Conservation (phyloP, 2,329 filamentous ascomycete species). For the Colletotrichum orchidophilum region DNA sequence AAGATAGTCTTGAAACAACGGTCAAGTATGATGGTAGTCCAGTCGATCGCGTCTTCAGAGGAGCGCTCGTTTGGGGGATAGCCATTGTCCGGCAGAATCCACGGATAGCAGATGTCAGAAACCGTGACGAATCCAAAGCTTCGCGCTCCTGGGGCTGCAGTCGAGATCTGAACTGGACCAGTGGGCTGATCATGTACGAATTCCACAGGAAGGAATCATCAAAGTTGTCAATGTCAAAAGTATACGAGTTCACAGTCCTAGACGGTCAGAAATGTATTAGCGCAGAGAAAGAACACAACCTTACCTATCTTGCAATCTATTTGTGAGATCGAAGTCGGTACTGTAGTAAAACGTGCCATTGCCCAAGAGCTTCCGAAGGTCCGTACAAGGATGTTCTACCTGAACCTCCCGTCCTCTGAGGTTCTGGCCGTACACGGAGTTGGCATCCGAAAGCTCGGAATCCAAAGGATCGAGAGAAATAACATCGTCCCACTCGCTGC, state of each 20-base stretch:
- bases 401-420: slow-evolving; percentile 74
- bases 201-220: slow-evolving; percentile 97
- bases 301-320: slow-evolving; percentile 87
- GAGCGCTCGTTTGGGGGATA: slow-evolving; percentile 80
- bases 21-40: slow-evolving; percentile 87
- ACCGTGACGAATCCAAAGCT: slow-evolving; percentile 84
- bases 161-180: slow-evolving; percentile 88
- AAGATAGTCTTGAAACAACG: slow-evolving; percentile 91
- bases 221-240: slow-evolving; percentile 91
- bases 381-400: slow-evolving; percentile 87
- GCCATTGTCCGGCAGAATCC: slow-evolving; percentile 91
- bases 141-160: slow-evolving; percentile 79
- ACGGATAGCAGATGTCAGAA: slow-evolving; percentile 92
- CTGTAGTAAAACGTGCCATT: slow-evolving; percentile 98
- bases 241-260: slow-evolving; percentile 77
- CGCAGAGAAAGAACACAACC: slow-evolving; percentile 25
- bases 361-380: slow-evolving; percentile 89
- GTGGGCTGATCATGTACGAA: slow-evolving; percentile 94
- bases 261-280: slow-evolving; percentile 33
- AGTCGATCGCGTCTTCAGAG: slow-evolving; percentile 70
- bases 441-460: slow-evolving; percentile 56
- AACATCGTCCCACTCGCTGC: slow-evolving; percentile 84
- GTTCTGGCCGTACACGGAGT: slow-evolving; percentile 58
- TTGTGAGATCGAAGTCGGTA: slow-evolving; percentile 96
- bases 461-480: slow-evolving; percentile 64